Conservation (phyloP, 257 asterid genomes). For the Capsicum rhomboideum region DNA sequence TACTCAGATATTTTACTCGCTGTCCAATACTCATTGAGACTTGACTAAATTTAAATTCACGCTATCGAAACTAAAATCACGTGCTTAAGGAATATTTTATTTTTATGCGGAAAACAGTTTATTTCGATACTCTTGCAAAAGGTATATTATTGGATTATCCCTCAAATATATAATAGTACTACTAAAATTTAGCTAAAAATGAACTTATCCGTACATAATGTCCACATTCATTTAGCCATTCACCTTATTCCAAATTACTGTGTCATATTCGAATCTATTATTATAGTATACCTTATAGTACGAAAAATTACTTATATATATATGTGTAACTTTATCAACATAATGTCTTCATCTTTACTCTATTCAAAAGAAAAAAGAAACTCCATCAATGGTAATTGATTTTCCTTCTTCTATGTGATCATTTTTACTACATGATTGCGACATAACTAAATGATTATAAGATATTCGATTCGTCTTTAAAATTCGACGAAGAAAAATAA, state of each 20-base stretch:
- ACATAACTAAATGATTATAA: not conserved
- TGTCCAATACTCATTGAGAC: too few relatives aligned
- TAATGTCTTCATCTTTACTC: slow-evolving; percentile 3
- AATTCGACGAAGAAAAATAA: not conserved
- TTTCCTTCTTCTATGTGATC: not conserved
- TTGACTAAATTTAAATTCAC: too few relatives aligned
- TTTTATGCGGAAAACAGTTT: not conserved
- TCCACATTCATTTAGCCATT: not conserved
- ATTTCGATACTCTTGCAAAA: not conserved
- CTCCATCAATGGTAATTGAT: not conserved
- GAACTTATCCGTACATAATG: not conserved
- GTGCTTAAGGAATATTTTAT: not conserved
- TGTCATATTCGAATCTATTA: not conserved
- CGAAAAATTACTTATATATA: not conserved
- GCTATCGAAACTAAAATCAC: not conserved
- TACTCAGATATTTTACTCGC: too few relatives aligned
- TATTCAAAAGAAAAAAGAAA: too few relatives aligned
- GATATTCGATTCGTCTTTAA: not conserved
- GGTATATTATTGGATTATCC: not conserved
- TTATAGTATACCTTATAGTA: too few relatives aligned
- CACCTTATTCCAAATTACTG: not conserved
- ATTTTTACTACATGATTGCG: not conserved
- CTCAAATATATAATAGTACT: not conserved
- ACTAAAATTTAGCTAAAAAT: not conserved
- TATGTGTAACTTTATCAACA: not conserved